Evolutionary conservation across 1,139 yeast species (phyloP), one percentile per base, ranked within the genome.

Genomic region (Zygoascus hellenicus): DNA sequence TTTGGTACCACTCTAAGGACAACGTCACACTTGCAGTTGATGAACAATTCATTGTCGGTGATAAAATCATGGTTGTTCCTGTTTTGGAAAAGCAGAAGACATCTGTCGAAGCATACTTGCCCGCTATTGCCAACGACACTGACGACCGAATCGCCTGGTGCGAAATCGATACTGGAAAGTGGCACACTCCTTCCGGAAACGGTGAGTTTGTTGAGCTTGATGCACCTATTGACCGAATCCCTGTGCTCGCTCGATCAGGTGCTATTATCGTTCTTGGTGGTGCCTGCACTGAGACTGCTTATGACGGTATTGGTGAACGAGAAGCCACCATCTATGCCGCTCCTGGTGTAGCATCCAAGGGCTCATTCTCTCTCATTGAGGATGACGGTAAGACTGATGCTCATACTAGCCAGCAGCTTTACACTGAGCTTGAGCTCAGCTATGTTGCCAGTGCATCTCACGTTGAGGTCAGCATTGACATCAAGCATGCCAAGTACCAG

Each of bases 101-200:
- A 16, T 50, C 58, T 2, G 65, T 63, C 38, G 59, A 63, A 30
- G 68, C 64, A 38, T 52, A 54, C 14, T 60, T 64, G 58, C 68
- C 66, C n/a, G 46, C 46, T 11, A 35, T 36, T 30, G 36, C 42
- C 10, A 34, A 29, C 29, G 34, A 28, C 29, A 22, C 33, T 7
- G 46, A 40, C 9, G 43, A 44, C n/a, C 26, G 10, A 19, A 26
- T 42, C 16, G 30, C 40, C 15, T 48, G 50, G 50, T 48, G 50
- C 31, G 50, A 48, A n/a, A 37, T 48, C 34, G 45, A 42, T 30
- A 41, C 43, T n/a, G 50, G 50, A 11, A 40, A 30, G 22, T 48
- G 50, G 50, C 45, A 48, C 16, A 35, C 33, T 17, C 42, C 48
- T 32, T 14, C 29, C 19, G 43, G 43, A 14, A 36, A 38, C 17